Evolutionary conservation across 75 land plant genomes (phyloP).

Genomic region (Picea glauca): DNA sequence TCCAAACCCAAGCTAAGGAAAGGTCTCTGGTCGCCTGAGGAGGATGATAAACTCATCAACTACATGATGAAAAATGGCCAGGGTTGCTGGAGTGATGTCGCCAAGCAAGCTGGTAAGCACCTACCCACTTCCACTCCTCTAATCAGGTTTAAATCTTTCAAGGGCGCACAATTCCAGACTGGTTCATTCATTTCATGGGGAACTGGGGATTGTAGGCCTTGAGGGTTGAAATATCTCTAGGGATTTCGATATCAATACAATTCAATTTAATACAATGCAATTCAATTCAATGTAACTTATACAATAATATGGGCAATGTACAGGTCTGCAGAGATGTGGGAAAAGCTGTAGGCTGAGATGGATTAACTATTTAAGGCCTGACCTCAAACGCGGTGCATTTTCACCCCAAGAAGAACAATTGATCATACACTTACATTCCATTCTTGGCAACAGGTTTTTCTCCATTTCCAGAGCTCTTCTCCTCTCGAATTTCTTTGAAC

Average conservation of each 20-base stretch:
- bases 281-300: too few species aligned
- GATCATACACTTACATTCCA: slow-evolving; percentile 47
- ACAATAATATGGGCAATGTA: too few species aligned
- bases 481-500: too few species aligned
- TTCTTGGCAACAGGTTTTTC: slow-evolving; percentile 49
- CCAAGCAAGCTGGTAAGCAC: slow-evolving; percentile 20
- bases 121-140: too few species aligned
- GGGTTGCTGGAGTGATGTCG: slow-evolving; percentile 81
- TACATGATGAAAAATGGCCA: slow-evolving; percentile 74
- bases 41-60: slow-evolving; percentile 67
- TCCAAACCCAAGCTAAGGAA: slow-evolving; percentile 45
- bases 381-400: slow-evolving; percentile 57
- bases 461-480: too few species aligned
- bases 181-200: too few species aligned
- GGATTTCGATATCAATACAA: too few species aligned
- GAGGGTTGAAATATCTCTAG: too few species aligned
- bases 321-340: slow-evolving; percentile 51
- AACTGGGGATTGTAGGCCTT: too few species aligned
- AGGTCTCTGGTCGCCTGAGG: slow-evolving; percentile 84
- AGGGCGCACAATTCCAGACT: too few species aligned
- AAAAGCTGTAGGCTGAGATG: slow-evolving; percentile 70
- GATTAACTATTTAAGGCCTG: slow-evolving; percentile 60
- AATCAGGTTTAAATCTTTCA: too few species aligned
- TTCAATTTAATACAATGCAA: too few species aligned
- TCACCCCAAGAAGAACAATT: slow-evolving; percentile 51